Evolutionary conservation across 306 rosid species (phyloP).

Genomic region (Lithocarpus polystachyus): DNA sequence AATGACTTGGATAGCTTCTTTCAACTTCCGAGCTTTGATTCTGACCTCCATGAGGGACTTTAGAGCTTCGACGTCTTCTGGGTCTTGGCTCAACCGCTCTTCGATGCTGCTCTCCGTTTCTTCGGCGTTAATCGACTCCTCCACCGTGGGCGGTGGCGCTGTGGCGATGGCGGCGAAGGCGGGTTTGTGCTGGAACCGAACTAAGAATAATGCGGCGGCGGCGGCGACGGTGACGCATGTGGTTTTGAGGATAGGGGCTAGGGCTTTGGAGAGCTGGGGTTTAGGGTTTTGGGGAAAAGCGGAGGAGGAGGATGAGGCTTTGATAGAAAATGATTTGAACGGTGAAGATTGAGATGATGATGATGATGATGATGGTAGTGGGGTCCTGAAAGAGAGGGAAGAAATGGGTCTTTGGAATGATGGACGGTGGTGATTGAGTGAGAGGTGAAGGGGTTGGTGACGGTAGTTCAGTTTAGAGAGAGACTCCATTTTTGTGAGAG

Average conservation of each 20-base stretch:
- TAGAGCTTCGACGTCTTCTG: constrained; percentile 50
- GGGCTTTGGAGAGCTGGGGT: constrained; percentile 36
- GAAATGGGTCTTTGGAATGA: constrained; percentile 33
- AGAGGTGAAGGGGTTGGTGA: constrained; percentile 44
- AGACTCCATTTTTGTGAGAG: constrained; percentile 49
- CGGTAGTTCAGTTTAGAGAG: constrained; percentile 33
- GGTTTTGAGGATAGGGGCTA: constrained; percentile 44
- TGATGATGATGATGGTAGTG: background rate
- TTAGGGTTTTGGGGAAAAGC: constrained; percentile 26
- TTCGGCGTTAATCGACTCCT: constrained; percentile 31
- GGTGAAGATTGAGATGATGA: constrained; percentile 25
- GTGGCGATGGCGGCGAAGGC: constrained; percentile 42
- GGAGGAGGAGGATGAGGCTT: constrained; percentile 27
- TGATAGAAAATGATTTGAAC: constrained; percentile 29
- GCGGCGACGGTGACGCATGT: constrained; percentile 50
- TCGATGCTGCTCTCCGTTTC: constrained; percentile 45
- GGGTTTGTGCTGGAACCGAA: constrained; percentile 39
- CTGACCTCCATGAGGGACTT: constrained; percentile 49
- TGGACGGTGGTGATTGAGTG: constrained; percentile 49
- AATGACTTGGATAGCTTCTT: constrained; percentile 48
- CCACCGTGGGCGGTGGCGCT: constrained; percentile 24
- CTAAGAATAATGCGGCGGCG: constrained; percentile 49
- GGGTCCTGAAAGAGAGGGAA: constrained; percentile 26
- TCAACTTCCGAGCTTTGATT: constrained; percentile 42
- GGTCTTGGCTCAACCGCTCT: constrained; percentile 38